Evolutionary conservation across 176 grass and related monocot genomes (phyloP).

Genomic region (Phragmites australis): DNA sequence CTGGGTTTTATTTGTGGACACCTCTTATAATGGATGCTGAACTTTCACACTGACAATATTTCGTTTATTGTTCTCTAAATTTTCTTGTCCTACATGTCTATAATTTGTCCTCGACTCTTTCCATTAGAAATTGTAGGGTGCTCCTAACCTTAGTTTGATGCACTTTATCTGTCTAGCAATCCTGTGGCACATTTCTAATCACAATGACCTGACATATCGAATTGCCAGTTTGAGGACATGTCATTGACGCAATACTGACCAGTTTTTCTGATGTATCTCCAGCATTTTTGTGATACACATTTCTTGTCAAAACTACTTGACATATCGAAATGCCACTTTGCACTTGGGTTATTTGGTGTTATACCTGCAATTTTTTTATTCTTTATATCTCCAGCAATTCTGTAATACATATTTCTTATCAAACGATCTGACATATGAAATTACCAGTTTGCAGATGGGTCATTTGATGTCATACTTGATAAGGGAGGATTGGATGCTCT

Average conservation of each 20-base stretch:
- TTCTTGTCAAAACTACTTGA: slow-evolving; percentile 6
- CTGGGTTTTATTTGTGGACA: not conserved
- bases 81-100: not conserved
- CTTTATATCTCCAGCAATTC: not conserved
- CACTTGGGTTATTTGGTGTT: slow-evolving; percentile 59
- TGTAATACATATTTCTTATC: slow-evolving; percentile 10
- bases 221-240: slow-evolving; percentile 55
- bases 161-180: not conserved
- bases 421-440: slow-evolving; percentile 24
- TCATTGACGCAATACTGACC: slow-evolving; percentile 52
- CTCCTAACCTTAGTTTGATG: not conserved
- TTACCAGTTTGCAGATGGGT: slow-evolving; percentile 77
- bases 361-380: slow-evolving; percentile 29
- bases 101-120: not conserved
- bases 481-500: slow-evolving; percentile 98
- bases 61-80: not conserved
- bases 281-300: not conserved
- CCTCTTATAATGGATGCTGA: not conserved
- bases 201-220: slow-evolving; percentile 9
- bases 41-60: not conserved
- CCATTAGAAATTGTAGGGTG: not conserved
- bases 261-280: not conserved
- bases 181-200: not conserved
- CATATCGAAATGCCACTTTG: slow-evolving; percentile 47
- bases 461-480: slow-evolving; percentile 84